Evolutionary conservation across 2,329 filamentous ascomycete species (phyloP), one percentile per base, ranked within the genome.

Genomic region (Zymoseptoria passerinii): DNA sequence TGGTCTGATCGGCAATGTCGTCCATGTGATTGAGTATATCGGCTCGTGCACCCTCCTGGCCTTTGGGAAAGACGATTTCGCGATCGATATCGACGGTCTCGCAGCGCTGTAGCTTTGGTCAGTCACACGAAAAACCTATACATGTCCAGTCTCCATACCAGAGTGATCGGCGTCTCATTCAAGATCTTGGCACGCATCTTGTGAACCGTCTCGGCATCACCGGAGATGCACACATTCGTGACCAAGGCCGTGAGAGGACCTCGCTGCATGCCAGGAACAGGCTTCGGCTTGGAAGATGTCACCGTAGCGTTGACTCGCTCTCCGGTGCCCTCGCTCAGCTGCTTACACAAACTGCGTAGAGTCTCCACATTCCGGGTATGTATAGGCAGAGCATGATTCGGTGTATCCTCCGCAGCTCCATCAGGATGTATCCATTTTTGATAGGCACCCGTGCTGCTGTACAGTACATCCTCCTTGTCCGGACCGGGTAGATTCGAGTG

Each of bases 81-180:
- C 90, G 90, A 72, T 96, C 91, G 67, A 99, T 88, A 72, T 97
- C 94, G 70, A 99, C 90, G 57, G 87, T 91, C 52, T 92, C 90
- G 75, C 91, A 96, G 68, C 90, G 88, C 92, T 96, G 76, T 61
- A 67, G 4, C 58, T 28, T 60, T 56, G 54, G 66, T 71, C 62
- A 77, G 72, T 60, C 56, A 50, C 18, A 48, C 28, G 18, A 18
- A 60, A n/a, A 8, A 13, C 35, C 16, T 20, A 8, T 23, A 7
- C n/a, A 61, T 59, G 40, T 61, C 57, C 40, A 50, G 54, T 27
- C 56, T 62, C 78, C 88, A 74, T 87, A 96, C 92, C 84, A 96
- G 78, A 71, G 90, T 88, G 68, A 96, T 90, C 63, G 92, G 92
- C 44, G 89, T 95, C 74, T 94, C 89, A 72, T 94, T 96, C 71